phyloP scores from a whole-genome alignment of 352 stramenopile genomes.

The Phytophthora citrophthora region DNA sequence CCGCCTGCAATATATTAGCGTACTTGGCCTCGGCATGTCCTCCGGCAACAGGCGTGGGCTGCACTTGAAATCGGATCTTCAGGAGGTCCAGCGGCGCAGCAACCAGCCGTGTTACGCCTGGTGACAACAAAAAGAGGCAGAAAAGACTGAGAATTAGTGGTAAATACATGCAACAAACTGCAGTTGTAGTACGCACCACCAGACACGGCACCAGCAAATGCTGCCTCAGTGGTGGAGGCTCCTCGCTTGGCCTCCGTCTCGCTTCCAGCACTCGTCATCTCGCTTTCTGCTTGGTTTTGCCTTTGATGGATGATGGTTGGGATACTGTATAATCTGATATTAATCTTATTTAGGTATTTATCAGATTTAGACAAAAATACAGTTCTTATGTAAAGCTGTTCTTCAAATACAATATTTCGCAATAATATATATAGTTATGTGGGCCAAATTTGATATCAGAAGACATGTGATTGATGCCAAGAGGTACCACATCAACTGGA shows the following conservation, averaged over 20 bases:
- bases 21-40: constrained; percentile 48
- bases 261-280: constrained; percentile 13
- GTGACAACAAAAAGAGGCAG: neutral
- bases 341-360: neutral
- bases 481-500: constrained; percentile 5
- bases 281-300: constrained; percentile 16
- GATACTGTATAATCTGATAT: neutral
- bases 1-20: constrained; percentile 54
- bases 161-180: neutral
- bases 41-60: constrained; percentile 54
- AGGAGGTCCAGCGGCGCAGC: constrained; percentile 80
- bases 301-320: constrained; percentile 22
- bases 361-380: neutral
- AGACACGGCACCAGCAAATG: constrained; percentile 63
- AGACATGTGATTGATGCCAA: neutral
- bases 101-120: constrained; percentile 68
- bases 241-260: constrained; percentile 24
- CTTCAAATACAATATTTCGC: neutral
- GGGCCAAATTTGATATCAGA: constrained; percentile 8
- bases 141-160: constrained; percentile 1
- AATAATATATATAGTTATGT: constrained; percentile 3
- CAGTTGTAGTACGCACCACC: constrained; percentile 43
- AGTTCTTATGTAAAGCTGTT: neutral
- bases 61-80: constrained; percentile 88
- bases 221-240: constrained; percentile 54